Conservation (phyloP, 305 asterid species). For the Fraxinus dipetala region DNA sequence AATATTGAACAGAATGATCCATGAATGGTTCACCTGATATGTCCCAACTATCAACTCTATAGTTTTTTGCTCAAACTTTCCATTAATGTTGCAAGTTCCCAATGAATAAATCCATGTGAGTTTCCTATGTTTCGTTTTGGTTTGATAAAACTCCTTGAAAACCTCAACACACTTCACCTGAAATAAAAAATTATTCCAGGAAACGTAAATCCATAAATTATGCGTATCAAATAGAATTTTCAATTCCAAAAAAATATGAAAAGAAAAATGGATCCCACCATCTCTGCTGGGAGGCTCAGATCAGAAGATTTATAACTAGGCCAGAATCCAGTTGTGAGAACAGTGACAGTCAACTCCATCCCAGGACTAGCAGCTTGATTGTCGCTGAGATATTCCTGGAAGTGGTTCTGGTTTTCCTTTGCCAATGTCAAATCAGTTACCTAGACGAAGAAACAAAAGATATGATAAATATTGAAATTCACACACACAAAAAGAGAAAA, state of each 20-base stretch:
- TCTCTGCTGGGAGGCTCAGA: slow-evolving; percentile 46
- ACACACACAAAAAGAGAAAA: neutral
- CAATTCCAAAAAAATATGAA: neutral
- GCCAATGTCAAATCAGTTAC: slow-evolving; percentile 48
- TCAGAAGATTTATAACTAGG: slow-evolving; percentile 47
- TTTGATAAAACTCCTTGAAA: slow-evolving; percentile 44
- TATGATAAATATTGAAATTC: neutral
- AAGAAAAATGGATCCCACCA: slow-evolving; percentile 29
- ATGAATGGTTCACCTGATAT: slow-evolving; percentile 37
- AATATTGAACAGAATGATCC: neutral
- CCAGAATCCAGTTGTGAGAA: slow-evolving; percentile 57
- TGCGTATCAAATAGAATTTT: neutral
- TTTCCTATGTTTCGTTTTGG: slow-evolving; percentile 42
- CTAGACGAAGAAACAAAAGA: slow-evolving; percentile 20
- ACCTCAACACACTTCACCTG: slow-evolving; percentile 60
- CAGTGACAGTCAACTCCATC: slow-evolving; percentile 41
- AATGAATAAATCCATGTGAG: slow-evolving; percentile 54
- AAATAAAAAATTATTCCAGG: neutral
- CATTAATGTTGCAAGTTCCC: slow-evolving; percentile 47
- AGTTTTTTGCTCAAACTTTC: slow-evolving; percentile 42
- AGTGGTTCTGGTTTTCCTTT: slow-evolving; percentile 39
- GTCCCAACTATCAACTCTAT: slow-evolving; percentile 46
- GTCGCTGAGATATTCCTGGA: slow-evolving; percentile 34
- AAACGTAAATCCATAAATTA: neutral
- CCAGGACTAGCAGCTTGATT: slow-evolving; percentile 34